Evolutionary conservation across 257 asterid genomes (phyloP).

Genomic region (Misopates orontium): DNA sequence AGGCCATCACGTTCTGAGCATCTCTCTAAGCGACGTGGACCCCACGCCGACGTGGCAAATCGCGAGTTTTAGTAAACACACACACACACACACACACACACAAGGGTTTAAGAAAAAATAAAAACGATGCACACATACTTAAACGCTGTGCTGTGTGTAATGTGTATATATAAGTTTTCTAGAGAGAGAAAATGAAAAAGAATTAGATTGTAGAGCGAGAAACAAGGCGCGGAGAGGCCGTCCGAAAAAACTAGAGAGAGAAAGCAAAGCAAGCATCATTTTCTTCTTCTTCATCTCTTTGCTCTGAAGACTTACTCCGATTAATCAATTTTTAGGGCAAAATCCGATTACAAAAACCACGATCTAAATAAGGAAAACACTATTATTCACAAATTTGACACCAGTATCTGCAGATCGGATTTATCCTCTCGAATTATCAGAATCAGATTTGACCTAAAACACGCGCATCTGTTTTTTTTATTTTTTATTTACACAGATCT

Average conservation of each 20-base stretch:
- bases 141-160: too few relatives aligned
- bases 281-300: conserved; percentile 32
- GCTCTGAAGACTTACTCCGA: conserved; percentile 28
- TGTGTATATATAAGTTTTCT: not conserved
- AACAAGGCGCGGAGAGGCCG: conserved; percentile 98
- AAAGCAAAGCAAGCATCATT: conserved; percentile 35
- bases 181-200: conserved; percentile 19
- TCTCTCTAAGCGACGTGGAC: conserved; percentile 51
- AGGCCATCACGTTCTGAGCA: conserved; percentile 55
- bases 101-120: conserved; percentile 44
- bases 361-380: conserved; percentile 30
- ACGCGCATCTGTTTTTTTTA: too few relatives aligned
- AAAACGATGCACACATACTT: too few relatives aligned
- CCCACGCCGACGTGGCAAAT: conserved; percentile 55
- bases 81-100: not conserved
- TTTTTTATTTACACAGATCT: conserved; percentile 59
- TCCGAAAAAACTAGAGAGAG: conserved; percentile 60
- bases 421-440: conserved; percentile 28
- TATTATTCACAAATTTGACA: conserved; percentile 24
- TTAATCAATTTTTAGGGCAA: conserved; percentile 49
- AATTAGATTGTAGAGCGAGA: conserved; percentile 53
- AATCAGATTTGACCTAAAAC: conserved; percentile 29
- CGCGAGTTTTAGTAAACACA: conserved; percentile 28
- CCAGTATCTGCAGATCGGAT: conserved; percentile 20
- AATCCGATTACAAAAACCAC: conserved; percentile 33